Evolutionary conservation across 73 alveolate genomes (phyloP).

Genomic region (Blepharisma stoltei): DNA sequence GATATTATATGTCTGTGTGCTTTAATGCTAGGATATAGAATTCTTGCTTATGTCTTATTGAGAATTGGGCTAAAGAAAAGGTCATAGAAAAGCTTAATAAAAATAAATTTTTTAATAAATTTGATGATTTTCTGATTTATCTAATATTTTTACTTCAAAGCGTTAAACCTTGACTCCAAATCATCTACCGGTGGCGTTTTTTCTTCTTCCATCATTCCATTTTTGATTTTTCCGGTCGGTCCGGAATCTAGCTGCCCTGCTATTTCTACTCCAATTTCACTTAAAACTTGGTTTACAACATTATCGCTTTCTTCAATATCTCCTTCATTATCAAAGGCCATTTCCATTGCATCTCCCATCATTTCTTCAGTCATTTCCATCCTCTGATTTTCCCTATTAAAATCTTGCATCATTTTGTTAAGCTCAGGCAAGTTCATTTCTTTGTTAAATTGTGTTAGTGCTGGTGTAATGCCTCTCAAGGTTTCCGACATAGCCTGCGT

Average conservation of each 20-base stretch:
- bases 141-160: too few relatives aligned
- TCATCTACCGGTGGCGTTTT: neutral
- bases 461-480: conserved; percentile 40
- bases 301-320: conserved; percentile 60
- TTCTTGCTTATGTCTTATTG: neutral
- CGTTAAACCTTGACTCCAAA: too few relatives aligned
- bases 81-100: too few relatives aligned
- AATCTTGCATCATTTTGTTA: conserved; percentile 44
- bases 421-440: conserved; percentile 39
- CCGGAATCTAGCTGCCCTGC: conserved; percentile 26
- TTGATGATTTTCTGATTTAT: too few relatives aligned
- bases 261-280: conserved; percentile 48
- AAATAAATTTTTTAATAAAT: too few relatives aligned
- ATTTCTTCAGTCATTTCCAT: conserved; percentile 39
- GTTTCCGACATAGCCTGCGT: conserved; percentile 44
- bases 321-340: conserved; percentile 58
- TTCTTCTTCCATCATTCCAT: conserved; percentile 7
- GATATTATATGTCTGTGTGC: neutral
- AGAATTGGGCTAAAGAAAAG: neutral
- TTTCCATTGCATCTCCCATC: conserved; percentile 78
- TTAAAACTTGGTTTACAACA: conserved; percentile 38
- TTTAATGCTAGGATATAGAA: neutral
- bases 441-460: conserved; percentile 44
- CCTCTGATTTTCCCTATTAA: conserved; percentile 30
- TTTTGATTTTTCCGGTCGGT: neutral